Evolutionary conservation across 1,284 basidiomycete species (phyloP), one percentile per base, ranked within the genome.

Genomic region (Ganoderma sp.): DNA sequence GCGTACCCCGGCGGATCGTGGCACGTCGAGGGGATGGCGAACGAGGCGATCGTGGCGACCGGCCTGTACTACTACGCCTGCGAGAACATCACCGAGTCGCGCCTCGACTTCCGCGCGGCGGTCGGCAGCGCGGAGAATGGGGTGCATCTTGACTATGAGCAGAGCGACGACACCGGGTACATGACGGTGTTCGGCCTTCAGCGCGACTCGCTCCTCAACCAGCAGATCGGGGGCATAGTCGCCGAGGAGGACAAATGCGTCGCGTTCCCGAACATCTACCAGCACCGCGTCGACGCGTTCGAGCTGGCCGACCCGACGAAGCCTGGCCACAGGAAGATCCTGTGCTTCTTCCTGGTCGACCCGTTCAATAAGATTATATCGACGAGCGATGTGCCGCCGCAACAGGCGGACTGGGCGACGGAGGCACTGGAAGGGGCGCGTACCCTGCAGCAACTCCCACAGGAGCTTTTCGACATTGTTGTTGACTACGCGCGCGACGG

Each of bases 41-140:
- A 85, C 69, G 85, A 85, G 72, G 77, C 79, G 64, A 87, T 87
- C 58, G 80, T 81, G 43, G 81, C 82, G 22, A 70, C 58, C 17
- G 62, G 19, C 65, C 45, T 52, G 22, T 52, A 52, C 48, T 52
- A 52, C 12, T 52, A 52, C 22, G 22, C 48, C 4, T 52, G 48
- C 22, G 61, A 67, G 41, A 74, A 74, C 64, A 66, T 73, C 65
- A 68, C 71, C 19, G 69, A 74, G 67, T 69, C 69, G 28, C 67
- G 59, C 17, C 63, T 74, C 25, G 39, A 59, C 65, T 73, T 70
- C 66, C 71, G 69, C 41, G 42, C 45, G 1, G n/a, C 25, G 3
- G 61, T 37, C 17, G 63, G 59, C 56, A 37, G 52, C 37, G 48
- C 3, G 9, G 22, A 6, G 12, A 22, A 10, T 12, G 10, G 22